A percentile compares a stretch with the other conserved stretches of the same genome.
phyloP scores from a whole-genome alignment of 2,329 filamentous ascomycete genomes.

The Fusarium euwallaceae region DNA sequence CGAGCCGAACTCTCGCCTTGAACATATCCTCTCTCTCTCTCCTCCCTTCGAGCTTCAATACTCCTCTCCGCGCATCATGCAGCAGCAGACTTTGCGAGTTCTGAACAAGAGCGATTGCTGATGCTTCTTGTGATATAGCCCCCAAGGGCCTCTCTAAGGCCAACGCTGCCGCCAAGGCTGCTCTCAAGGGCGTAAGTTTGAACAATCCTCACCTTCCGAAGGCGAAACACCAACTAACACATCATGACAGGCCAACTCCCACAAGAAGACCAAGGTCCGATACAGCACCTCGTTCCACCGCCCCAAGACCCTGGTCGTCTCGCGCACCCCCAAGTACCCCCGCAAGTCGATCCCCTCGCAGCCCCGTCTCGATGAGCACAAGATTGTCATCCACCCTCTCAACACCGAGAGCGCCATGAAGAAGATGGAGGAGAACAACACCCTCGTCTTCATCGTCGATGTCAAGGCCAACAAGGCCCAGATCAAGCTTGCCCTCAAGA shows the following conservation, averaged over 20 bases:
- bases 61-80: conserved; percentile 67
- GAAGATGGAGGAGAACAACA: conserved; percentile 99
- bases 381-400: conserved; percentile 96
- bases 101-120: conserved; percentile 79
- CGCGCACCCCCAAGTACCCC: conserved; percentile 93
- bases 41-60: conserved; percentile 27
- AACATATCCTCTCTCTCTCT: conserved; percentile 8
- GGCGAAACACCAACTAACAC: conserved; percentile 21
- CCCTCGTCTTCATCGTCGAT: conserved; percentile 96
- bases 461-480: conserved; percentile 99
- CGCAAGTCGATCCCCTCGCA: conserved; percentile 93
- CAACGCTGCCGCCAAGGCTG: conserved; percentile 93
- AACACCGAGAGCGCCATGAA: conserved; percentile 99
- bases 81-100: conserved; percentile 84
- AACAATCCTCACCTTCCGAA: conserved; percentile 11
- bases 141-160: conserved; percentile 85
- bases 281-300: conserved; percentile 95
- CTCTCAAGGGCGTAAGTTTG: conserved; percentile 92
- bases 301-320: conserved; percentile 95
- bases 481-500: conserved; percentile 98
- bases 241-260: conserved; percentile 62
- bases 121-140: conserved; percentile 70
- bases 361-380: conserved; percentile 95
- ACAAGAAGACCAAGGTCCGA: conserved; percentile 95
- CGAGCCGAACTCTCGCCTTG: conserved; percentile 15